Conservation (phyloP, 768 basidiomycete genomes). For the Cyclocybe aegerita region DNA sequence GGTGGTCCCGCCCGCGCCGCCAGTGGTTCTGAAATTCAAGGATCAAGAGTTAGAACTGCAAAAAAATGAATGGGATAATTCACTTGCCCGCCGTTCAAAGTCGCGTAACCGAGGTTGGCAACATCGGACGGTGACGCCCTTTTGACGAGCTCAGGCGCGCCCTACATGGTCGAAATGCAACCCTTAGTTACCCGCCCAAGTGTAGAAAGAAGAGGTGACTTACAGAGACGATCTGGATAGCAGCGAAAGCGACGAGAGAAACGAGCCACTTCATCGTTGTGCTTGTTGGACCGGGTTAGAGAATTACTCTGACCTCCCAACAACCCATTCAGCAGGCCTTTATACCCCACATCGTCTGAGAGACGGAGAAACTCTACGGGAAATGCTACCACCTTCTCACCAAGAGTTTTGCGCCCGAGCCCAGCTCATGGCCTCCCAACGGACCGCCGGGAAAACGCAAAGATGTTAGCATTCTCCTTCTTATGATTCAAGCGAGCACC, state of each 20-base stretch:
- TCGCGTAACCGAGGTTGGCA: slow-evolving; percentile 39
- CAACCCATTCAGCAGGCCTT: no score
- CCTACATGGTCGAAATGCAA: not conserved
- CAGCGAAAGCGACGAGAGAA: slow-evolving; percentile 29
- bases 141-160: slow-evolving; percentile 21
- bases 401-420: not conserved
- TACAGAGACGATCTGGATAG: slow-evolving; percentile 15
- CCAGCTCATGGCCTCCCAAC: not conserved
- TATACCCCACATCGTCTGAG: no score
- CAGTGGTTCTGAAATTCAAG: slow-evolving; percentile 32
- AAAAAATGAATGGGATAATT: not conserved
- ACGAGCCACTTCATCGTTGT: slow-evolving; percentile 32
- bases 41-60: not conserved
- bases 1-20: slow-evolving; percentile 41
- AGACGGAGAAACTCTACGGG: no score
- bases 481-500: no score
- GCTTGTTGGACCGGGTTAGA: not conserved
- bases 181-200: no score
- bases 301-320: not conserved
- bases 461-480: not conserved
- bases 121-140: slow-evolving; percentile 37
- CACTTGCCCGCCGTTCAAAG: slow-evolving; percentile 34
- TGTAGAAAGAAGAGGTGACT: no score
- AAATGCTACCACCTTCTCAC: not conserved
- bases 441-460: not conserved